Evolutionary conservation across 257 asterid genomes (phyloP), one percentile per base, ranked within the genome.

Genomic region (Lycium ferocissimum): DNA sequence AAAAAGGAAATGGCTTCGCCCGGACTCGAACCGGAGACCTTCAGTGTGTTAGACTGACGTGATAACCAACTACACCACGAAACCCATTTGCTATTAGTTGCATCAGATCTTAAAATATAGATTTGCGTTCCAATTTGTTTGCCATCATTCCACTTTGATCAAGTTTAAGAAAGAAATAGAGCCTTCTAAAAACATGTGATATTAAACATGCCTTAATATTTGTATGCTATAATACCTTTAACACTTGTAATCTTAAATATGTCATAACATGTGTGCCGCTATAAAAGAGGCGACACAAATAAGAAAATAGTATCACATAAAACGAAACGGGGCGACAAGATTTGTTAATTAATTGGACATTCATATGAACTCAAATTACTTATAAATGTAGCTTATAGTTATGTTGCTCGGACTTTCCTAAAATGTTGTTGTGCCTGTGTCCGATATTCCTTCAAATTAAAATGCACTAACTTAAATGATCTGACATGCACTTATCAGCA

Each of bases 41-140:
- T 93, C 94, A 90, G 94, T 91, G 93, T 91, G 94, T 93, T 93
- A 90, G 93, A 93, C 93, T 91, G 97, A 93, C 92, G 90, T 91
- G 93, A 92, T 92, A 93, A 91, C 97, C 94, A 93, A 93, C 95
- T 93, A 92, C 95, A 93, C 95, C 95, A 92, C 94, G 71, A 63
- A 11, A 63, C 71, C 40, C 3, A 6, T 3, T 40, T 40, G 45
- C 3, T 40, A 40, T 40, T 40, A 40, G 0, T 49, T 49, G 3
- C 54, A 49, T 49, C 13, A 9, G 2, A 9, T 49, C 1, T 0
- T 49, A 9, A 1, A 49, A 49, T 49, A 49, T 8, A 8, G 2
- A 9, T 8, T 49, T 8, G 43, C 2, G 2, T 7, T 8, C 54
- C 54, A 65, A 65, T 65, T 66, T 66, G 11, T 6, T 26, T 2